phyloP scores from a whole-genome alignment of 2,329 filamentous ascomycete species.

The Blumeriella jaapii region DNA sequence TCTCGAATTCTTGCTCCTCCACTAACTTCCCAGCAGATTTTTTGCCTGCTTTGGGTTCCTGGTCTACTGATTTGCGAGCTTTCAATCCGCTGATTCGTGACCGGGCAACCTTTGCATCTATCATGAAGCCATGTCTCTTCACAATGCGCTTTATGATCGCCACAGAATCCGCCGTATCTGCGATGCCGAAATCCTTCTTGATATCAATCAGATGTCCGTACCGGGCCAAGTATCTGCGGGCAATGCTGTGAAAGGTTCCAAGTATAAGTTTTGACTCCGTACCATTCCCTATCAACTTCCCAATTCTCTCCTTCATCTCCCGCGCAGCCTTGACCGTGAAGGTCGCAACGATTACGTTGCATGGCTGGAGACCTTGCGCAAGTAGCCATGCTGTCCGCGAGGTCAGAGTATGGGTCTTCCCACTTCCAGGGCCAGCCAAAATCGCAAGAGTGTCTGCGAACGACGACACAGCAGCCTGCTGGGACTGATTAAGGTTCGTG shows the following conservation, averaged over 20 bases:
- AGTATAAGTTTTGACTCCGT: slow-evolving; percentile 68
- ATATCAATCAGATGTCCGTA: slow-evolving; percentile 82
- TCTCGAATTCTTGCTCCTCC: slow-evolving; percentile 54
- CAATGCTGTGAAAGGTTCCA: slow-evolving; percentile 91
- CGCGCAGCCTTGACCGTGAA: slow-evolving; percentile 92
- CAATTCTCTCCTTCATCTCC: slow-evolving; percentile 87
- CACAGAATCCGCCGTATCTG: slow-evolving; percentile 69
- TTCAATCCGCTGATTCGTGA: slow-evolving; percentile 65
- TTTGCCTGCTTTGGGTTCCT: slow-evolving; percentile 31
- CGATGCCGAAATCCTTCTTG: slow-evolving; percentile 76
- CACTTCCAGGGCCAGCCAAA: slow-evolving; percentile 56
- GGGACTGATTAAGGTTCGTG: slow-evolving; percentile 50
- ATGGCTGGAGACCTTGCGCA: slow-evolving; percentile 60
- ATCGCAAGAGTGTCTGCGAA: slow-evolving; percentile 48
- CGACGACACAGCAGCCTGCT: slow-evolving; percentile 53
- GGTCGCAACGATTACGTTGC: slow-evolving; percentile 87
- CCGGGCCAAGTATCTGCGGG: slow-evolving; percentile 67
- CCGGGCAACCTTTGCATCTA: slow-evolving; percentile 61
- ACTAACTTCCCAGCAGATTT: slow-evolving; percentile 26
- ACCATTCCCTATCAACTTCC: slow-evolving; percentile 66
- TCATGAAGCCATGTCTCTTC: slow-evolving; percentile 55
- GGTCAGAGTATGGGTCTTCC: slow-evolving; percentile 92
- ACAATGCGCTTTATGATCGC: slow-evolving; percentile 74
- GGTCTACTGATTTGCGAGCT: slow-evolving; percentile 39
- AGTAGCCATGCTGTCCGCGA: slow-evolving; percentile 86